A percentile compares a stretch with the other conserved stretches of the same genome.
Conservation (phyloP, 768 basidiomycete genomes). For the Coprinellus micaceus region DNA sequence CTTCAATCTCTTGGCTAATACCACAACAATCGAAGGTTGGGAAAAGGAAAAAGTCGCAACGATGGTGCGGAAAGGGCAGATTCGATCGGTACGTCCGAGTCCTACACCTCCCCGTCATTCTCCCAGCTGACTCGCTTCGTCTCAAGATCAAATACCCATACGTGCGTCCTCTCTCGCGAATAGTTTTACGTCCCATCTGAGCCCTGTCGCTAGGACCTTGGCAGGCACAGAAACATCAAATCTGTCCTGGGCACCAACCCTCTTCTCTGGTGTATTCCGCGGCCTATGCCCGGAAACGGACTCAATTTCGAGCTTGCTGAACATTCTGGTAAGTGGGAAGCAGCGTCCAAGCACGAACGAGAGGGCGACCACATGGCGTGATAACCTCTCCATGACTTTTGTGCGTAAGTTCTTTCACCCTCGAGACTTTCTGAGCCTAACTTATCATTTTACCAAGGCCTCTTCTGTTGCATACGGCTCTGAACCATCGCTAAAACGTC, state of each 20-base stretch:
- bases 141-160: background rate
- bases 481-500: too few relatives aligned
- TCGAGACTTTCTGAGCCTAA: background rate
- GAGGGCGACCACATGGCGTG: background rate
- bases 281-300: constrained; percentile 62
- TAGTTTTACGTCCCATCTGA: background rate
- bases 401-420: constrained; percentile 16
- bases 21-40: constrained; percentile 96
- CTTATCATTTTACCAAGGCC: constrained; percentile 3
- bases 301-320: constrained; percentile 70
- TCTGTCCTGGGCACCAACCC: constrained; percentile 75
- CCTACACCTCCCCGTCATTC: background rate
- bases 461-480: background rate
- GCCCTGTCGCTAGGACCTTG: constrained; percentile 62
- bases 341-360: constrained; percentile 26
- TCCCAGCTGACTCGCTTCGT: background rate
- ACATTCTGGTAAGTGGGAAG: constrained; percentile 72
- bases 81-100: constrained; percentile 56
- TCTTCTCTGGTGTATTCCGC: constrained; percentile 84
- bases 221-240: constrained; percentile 64
- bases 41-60: constrained; percentile 94
- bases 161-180: background rate
- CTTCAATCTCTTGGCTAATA: constrained; percentile 69
- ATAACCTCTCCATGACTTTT: background rate
- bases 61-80: constrained; percentile 79